Conservation (phyloP, 345 rosid species). For the Hibiscus trionum region DNA sequence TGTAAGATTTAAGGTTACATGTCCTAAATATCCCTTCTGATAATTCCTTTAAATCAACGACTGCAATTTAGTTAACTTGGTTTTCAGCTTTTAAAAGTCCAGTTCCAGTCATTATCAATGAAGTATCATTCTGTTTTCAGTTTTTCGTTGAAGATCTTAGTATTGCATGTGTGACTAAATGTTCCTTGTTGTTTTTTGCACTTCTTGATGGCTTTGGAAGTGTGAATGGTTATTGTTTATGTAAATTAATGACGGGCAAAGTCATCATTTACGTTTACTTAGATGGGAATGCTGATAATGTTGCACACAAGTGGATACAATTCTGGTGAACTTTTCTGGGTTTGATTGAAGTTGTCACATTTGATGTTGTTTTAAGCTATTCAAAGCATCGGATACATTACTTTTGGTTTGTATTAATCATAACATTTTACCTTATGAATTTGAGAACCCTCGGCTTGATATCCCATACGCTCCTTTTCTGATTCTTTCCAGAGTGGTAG, state of each 20-base stretch:
- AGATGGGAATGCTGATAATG: background rate
- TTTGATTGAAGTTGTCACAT: background rate
- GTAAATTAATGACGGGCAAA: background rate
- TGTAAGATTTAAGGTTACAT: slow-evolving; percentile 23
- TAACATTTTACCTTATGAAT: background rate
- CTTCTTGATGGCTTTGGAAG: background rate
- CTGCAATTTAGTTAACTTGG: background rate
- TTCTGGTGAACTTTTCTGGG: background rate
- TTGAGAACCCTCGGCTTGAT: background rate
- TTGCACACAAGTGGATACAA: background rate
- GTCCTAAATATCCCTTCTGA: background rate
- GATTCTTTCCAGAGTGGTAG: background rate
- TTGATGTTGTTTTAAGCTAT: background rate
- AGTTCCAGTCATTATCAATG: background rate
- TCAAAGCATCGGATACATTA: background rate
- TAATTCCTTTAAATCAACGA: background rate
- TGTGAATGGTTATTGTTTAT: background rate
- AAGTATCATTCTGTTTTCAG: background rate
- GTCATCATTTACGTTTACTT: too few relatives aligned
- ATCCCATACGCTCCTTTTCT: background rate
- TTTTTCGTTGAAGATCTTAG: background rate
- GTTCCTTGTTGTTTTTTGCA: background rate
- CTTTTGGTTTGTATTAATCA: background rate
- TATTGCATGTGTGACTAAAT: background rate
- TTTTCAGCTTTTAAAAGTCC: background rate